Evolutionary conservation across 1,284 basidiomycete species (phyloP).

Genomic region (Bondarzewia mesenterica): DNA sequence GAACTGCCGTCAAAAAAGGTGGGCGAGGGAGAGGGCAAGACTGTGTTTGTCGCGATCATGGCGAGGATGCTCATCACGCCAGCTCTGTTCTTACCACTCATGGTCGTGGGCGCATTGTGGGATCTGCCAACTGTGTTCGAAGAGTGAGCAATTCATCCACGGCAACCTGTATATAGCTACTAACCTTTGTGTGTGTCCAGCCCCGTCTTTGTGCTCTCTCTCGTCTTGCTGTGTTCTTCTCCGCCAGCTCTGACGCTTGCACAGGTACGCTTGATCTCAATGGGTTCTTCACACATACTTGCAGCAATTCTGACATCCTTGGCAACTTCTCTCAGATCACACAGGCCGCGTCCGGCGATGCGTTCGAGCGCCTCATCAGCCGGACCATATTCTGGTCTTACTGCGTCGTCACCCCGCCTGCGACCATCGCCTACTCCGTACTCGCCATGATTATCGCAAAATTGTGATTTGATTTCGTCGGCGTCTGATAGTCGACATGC

Average conservation of each 20-base stretch:
- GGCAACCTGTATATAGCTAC: conserved; percentile 6
- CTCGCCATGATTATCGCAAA: conserved; percentile 58
- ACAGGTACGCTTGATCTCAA: conserved; percentile 45
- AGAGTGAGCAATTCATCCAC: conserved; percentile 45
- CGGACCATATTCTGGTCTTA: conserved; percentile 80
- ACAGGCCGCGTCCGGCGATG: conserved; percentile 79
- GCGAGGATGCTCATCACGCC: conserved; percentile 86
- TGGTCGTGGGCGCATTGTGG: conserved; percentile 55
- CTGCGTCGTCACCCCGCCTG: conserved; percentile 74
- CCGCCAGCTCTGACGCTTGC: conserved; percentile 80
- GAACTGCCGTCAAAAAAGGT: conserved; percentile 11
- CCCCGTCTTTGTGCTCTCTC: conserved; percentile 79
- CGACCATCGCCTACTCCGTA: conserved; percentile 70
- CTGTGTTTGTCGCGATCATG: conserved; percentile 71
- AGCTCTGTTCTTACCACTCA: conserved; percentile 63
- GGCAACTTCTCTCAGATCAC: conserved; percentile 57
- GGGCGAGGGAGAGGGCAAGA: conserved; percentile 62
- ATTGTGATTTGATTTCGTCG: not conserved
- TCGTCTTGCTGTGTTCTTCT: conserved; percentile 67
- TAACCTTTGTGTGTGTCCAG: conserved; percentile 27
- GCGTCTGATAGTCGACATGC: too few species aligned
- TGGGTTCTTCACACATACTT: not conserved
- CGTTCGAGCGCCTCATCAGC: conserved; percentile 86
- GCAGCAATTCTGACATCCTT: conserved; percentile 9
- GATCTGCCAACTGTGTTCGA: conserved; percentile 61